Percentiles rank a stretch among this genome's conserved stretches.
Evolutionary conservation across 352 stramenopile species (phyloP).

Genomic region (Phytophthora boehmeriae): DNA sequence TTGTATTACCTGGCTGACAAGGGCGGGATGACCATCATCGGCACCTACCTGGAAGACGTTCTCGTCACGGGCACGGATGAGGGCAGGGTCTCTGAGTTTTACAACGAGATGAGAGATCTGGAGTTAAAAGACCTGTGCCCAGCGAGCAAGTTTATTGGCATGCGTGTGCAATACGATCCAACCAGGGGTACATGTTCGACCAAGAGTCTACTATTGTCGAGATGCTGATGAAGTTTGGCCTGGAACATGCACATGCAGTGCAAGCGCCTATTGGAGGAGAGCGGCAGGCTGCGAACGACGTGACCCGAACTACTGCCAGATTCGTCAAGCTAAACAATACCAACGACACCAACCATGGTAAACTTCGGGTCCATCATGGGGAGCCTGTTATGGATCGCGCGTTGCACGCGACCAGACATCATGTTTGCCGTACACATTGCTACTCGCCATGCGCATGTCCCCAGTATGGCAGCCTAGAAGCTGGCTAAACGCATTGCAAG

Average conservation of each 20-base stretch:
- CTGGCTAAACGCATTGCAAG: conserved; percentile 14
- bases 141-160: conserved; percentile 32
- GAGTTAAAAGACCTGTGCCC: conserved; percentile 35
- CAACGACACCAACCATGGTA: too few species aligned
- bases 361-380: conserved; percentile 35
- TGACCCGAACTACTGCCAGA: not conserved
- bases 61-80: conserved; percentile 20
- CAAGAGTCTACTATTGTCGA: conserved; percentile 28
- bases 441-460: conserved; percentile 14
- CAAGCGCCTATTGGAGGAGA: conserved; percentile 5
- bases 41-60: conserved; percentile 38
- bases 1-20: conserved; percentile 21
- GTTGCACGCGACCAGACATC: conserved; percentile 36
- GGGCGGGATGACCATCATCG: conserved; percentile 15
- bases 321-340: not conserved
- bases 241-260: conserved; percentile 19
- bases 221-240: conserved; percentile 11
- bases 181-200: conserved; percentile 14
- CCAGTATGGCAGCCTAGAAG: conserved; percentile 2
- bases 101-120: not conserved
- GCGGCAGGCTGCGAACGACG: too few species aligned
- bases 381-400: conserved; percentile 27
- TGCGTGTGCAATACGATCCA: conserved; percentile 16
- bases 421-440: conserved; percentile 21
- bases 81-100: not conserved